Conservation (phyloP, 2,329 filamentous ascomycete species). For the Venturia nashicola region DNA sequence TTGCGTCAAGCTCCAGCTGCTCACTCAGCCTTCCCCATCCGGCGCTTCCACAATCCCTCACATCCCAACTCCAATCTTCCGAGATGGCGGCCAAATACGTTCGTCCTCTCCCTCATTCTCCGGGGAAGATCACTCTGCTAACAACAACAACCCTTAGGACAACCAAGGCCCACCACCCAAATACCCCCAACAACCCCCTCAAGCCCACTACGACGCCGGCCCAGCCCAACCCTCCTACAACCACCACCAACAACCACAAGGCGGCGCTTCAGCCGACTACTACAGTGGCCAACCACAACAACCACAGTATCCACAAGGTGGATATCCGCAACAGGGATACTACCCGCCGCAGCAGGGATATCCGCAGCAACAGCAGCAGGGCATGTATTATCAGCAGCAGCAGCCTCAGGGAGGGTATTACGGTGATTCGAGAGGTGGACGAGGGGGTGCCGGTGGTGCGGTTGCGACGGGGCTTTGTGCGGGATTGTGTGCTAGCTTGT, state of each 20-base stretch:
- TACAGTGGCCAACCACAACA: neutral
- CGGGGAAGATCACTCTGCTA: neutral
- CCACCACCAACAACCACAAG: neutral
- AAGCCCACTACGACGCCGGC: conserved; percentile 11
- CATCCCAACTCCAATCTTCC: neutral
- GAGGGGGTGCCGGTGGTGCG: neutral
- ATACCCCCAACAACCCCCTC: conserved; percentile 9
- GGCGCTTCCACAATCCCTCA: neutral
- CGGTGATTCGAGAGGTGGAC: conserved; percentile 1
- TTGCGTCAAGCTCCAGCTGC: neutral
- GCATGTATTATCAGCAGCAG: conserved; percentile 11
- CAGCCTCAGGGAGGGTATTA: conserved; percentile 10
- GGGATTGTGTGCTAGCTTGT: conserved; percentile 10
- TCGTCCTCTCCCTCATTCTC: neutral
- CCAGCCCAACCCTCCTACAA: conserved; percentile 10
- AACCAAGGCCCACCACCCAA: conserved; percentile 7
- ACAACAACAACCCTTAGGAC: neutral
- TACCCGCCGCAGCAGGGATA: conserved; percentile 5
- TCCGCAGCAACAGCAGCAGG: conserved; percentile 9
- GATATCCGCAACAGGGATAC: neutral
- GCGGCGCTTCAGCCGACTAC: conserved; percentile 6
- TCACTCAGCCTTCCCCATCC: neutral
- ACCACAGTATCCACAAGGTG: neutral
- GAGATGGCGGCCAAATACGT: conserved; percentile 6
- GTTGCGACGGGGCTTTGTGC: conserved; percentile 10